These are phyloP conservation scores for Aquanectria penicillioides DNA, from an alignment of 2,329 filamentous ascomycete species.

Conservation along the genomic window DNA sequence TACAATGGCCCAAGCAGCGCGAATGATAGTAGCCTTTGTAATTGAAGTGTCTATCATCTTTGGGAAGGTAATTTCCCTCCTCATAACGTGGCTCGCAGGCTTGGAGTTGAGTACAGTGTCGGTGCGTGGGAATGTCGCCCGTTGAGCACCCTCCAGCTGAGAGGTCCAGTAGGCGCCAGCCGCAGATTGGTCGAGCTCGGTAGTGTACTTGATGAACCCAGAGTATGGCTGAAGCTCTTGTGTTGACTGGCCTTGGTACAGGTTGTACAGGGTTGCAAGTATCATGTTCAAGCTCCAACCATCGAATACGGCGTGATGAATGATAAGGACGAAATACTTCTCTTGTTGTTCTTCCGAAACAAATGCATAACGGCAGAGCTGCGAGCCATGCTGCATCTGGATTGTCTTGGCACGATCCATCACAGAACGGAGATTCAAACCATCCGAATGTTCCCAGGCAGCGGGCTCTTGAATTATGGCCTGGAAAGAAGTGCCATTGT, in stretches of 20 bases:
- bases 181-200: not conserved
- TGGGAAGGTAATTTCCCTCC: not conserved
- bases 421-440: no score
- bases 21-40: not conserved
- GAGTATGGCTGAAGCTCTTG: not conserved
- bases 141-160: not conserved
- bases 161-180: not conserved
- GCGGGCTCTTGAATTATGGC: no score
- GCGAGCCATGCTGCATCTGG: no score
- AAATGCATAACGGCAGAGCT: not conserved
- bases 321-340: slow-evolving; percentile 14
- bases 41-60: not conserved
- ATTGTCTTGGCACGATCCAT: no score
- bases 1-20: slow-evolving; percentile 2
- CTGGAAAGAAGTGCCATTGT: no score
- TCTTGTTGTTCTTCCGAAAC: not conserved
- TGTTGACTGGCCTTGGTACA: not conserved
- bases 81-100: not conserved
- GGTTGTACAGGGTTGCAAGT: not conserved
- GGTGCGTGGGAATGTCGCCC: not conserved
- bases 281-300: slow-evolving; percentile 33
- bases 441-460: no score
- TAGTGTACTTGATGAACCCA: not conserved
- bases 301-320: slow-evolving; percentile 38
- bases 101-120: not conserved